A percentile compares a stretch with the other conserved stretches of the same genome.
phyloP scores from a whole-genome alignment of 148 eudicot genomes.

The Rhododendron molle region DNA sequence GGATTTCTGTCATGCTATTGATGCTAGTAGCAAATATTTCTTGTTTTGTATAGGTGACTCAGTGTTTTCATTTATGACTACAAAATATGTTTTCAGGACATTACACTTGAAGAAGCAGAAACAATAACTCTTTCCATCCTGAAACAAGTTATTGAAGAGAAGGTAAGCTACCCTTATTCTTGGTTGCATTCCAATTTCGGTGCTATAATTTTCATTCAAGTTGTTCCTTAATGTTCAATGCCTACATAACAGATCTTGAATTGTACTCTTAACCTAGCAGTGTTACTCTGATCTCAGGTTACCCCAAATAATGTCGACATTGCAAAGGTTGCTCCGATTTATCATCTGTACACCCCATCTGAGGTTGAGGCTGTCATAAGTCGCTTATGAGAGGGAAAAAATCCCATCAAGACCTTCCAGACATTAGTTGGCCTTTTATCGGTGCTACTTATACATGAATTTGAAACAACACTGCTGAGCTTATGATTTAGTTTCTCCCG shows the following conservation, averaged over 20 bases:
- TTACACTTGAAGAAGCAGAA: conserved; percentile 84
- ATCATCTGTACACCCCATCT: conserved; percentile 20
- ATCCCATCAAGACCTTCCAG: background rate
- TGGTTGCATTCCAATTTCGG: background rate
- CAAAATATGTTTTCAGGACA: conserved; percentile 39
- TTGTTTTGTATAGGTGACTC: background rate
- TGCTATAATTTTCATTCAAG: background rate
- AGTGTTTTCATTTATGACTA: background rate
- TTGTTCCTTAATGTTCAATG: background rate
- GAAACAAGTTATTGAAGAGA: conserved; percentile 30
- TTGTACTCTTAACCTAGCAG: background rate
- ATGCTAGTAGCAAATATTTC: background rate
- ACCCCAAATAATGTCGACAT: conserved; percentile 89
- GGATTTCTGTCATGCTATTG: background rate
- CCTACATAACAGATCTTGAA: background rate
- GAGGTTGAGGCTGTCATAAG: conserved; percentile 87
- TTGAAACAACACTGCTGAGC: conserved; percentile 5
- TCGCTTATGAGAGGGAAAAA: conserved; percentile 50
- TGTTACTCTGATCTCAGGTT: background rate
- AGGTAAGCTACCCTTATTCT: conserved; percentile 38
- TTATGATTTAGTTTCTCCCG: background rate
- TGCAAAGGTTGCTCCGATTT: conserved; percentile 85
- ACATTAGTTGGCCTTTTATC: background rate
- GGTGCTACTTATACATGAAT: background rate
- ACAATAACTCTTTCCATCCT: conserved; percentile 79